Evolutionary conservation across 2,329 filamentous ascomycete species (phyloP).

Genomic region (Ophiocordyceps camponoti-floridani): DNA sequence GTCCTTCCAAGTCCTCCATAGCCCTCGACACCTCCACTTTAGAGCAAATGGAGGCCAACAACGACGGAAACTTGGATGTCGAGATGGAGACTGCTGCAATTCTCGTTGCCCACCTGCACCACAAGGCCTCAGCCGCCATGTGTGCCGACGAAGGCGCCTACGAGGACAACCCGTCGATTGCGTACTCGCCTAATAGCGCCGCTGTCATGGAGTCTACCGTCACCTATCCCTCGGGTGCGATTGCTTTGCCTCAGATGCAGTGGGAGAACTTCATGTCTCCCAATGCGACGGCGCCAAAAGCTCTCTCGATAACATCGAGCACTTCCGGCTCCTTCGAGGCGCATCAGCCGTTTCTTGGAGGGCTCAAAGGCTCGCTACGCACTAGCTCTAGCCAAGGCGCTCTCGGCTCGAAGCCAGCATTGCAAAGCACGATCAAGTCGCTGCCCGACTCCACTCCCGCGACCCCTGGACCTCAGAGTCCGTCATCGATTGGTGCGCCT

Average conservation of each 20-base stretch:
- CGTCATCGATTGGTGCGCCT: slow-evolving; percentile 48
- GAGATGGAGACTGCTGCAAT: slow-evolving; percentile 97
- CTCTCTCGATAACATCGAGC: slow-evolving; percentile 54
- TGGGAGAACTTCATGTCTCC: slow-evolving; percentile 82
- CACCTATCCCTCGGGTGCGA: slow-evolving; percentile 59
- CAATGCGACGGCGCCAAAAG: slow-evolving; percentile 50
- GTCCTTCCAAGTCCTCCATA: slow-evolving; percentile 59
- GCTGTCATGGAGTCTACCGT: slow-evolving; percentile 62
- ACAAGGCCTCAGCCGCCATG: slow-evolving; percentile 69
- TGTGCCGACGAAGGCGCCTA: slow-evolving; percentile 36
- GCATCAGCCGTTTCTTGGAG: slow-evolving; percentile 42
- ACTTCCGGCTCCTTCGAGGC: slow-evolving; percentile 50
- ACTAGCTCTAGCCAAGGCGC: slow-evolving; percentile 46
- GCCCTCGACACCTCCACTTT: slow-evolving; percentile 68
- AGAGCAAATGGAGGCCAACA: slow-evolving; percentile 83
- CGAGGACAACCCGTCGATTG: slow-evolving; percentile 40
- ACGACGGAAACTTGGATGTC: slow-evolving; percentile 83
- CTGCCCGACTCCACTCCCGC: slow-evolving; percentile 49
- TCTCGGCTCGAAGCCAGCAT: slow-evolving; percentile 43
- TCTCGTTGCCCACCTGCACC: slow-evolving; percentile 95
- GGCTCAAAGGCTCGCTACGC: slow-evolving; percentile 44
- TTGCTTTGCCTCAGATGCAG: slow-evolving; percentile 69
- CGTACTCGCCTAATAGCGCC: slow-evolving; percentile 54
- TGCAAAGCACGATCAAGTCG: slow-evolving; percentile 57
- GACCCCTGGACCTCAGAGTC: slow-evolving; percentile 58